Evolutionary conservation across 768 basidiomycete genomes (phyloP).

Genomic region (Pleurotus salmoneostramineus): DNA sequence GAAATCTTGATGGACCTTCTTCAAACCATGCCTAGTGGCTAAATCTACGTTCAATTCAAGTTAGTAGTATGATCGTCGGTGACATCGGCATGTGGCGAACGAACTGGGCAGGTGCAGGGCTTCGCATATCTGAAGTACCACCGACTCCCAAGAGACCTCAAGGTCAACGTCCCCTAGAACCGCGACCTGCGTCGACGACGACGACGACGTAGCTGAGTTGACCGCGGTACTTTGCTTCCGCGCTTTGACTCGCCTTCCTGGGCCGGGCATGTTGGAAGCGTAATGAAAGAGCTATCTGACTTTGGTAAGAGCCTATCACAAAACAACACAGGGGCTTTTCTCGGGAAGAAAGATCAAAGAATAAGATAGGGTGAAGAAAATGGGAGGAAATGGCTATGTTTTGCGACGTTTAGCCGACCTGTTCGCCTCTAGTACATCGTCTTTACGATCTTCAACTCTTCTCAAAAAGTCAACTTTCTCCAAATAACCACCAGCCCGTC

Average conservation of each 20-base stretch:
- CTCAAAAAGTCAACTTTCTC: slow-evolving; percentile 83
- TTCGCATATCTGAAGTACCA: slow-evolving; percentile 44
- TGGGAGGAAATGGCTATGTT: not conserved
- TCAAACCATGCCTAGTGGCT: slow-evolving; percentile 51
- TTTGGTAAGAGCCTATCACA: not conserved
- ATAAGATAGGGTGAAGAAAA: not conserved
- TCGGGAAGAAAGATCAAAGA: not conserved
- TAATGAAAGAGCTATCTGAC: not conserved
- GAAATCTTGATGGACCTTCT: slow-evolving; percentile 59
- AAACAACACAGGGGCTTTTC: not conserved
- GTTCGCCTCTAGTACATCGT: slow-evolving; percentile 55
- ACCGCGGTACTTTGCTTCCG: not conserved
- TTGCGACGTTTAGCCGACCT: slow-evolving; percentile 53
- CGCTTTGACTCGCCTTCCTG: slow-evolving; percentile 10
- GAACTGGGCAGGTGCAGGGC: slow-evolving; percentile 53
- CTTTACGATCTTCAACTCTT: slow-evolving; percentile 70
- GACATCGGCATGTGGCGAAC: slow-evolving; percentile 7
- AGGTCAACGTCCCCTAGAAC: slow-evolving; percentile 42
- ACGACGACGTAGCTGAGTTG: not conserved
- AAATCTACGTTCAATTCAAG: slow-evolving; percentile 37
- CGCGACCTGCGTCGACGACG: slow-evolving; percentile 14
- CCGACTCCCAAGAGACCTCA: slow-evolving; percentile 43
- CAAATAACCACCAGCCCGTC: slow-evolving; percentile 74
- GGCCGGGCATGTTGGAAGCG: slow-evolving; percentile 22
- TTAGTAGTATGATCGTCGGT: not conserved